These are phyloP conservation scores for Neospora caninum DNA, from an alignment of 169 alveolate genomes.

Conservation along the genomic window DNA sequence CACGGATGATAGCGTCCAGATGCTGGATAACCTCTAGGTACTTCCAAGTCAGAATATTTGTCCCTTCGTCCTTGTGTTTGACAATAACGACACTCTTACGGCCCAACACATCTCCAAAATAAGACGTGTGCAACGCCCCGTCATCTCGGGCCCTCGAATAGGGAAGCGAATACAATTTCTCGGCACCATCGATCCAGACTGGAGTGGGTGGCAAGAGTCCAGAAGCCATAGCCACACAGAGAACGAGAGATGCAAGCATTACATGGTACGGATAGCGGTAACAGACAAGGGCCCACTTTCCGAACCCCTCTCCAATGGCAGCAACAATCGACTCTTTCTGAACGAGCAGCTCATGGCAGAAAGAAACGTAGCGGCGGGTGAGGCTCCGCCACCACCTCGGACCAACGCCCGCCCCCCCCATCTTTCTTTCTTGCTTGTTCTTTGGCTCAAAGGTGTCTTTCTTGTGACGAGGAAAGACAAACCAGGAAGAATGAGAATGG, in stretches of 20 bases:
- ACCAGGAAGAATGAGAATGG: too few species aligned
- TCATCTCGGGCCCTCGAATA: constrained; percentile 77
- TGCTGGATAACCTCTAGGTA: constrained; percentile 73
- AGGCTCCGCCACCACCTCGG: neutral
- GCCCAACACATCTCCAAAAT: constrained; percentile 74
- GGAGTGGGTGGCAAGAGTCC: constrained; percentile 79
- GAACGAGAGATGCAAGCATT: constrained; percentile 48
- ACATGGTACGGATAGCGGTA: constrained; percentile 62
- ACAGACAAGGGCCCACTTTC: constrained; percentile 60
- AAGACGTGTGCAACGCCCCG: constrained; percentile 69
- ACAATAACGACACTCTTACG: constrained; percentile 73
- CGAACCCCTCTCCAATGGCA: constrained; percentile 64
- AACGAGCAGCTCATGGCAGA: constrained; percentile 62
- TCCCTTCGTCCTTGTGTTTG: constrained; percentile 71
- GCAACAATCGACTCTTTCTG: constrained; percentile 66
- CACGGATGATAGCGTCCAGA: constrained; percentile 76
- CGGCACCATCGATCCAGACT: constrained; percentile 79
- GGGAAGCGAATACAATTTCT: constrained; percentile 77
- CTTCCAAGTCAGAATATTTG: constrained; percentile 80
- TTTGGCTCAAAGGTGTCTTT: too few species aligned
- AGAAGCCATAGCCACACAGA: constrained; percentile 51
- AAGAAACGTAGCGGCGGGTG: neutral
- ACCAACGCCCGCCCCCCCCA: neutral
- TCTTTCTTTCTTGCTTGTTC: neutral
- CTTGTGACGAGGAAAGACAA: too few species aligned